Conservation (phyloP, 2,329 filamentous ascomycete species). For the Fusarium pilosicola region DNA sequence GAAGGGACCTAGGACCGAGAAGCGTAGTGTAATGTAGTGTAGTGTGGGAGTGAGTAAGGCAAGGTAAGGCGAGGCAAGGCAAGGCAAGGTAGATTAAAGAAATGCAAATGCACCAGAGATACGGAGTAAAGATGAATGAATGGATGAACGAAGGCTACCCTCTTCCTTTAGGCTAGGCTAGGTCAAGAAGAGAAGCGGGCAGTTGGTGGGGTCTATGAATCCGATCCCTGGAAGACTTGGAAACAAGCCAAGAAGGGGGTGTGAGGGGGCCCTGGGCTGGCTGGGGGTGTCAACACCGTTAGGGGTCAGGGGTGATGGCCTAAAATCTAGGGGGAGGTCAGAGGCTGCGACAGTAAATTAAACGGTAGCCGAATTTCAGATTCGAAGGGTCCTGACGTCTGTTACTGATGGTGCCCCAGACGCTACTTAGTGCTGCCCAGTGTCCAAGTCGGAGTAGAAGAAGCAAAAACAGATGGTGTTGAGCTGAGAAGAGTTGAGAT, state of each 20-base stretch:
- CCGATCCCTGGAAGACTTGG: conserved; percentile 40
- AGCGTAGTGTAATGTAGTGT: conserved; percentile 3
- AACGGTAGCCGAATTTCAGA: conserved; percentile 24
- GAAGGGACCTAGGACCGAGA: conserved; percentile 20
- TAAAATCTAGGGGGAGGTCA: conserved; percentile 10
- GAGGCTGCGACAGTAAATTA: conserved; percentile 2
- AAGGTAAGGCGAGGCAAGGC: background rate
- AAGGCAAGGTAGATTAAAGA: conserved; percentile 28
- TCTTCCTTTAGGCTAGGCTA: conserved; percentile 5
- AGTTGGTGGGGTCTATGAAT: conserved; percentile 42
- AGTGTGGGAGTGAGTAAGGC: background rate
- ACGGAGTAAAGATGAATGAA: conserved; percentile 27
- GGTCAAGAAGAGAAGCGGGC: conserved; percentile 38
- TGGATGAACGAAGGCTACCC: conserved; percentile 1
- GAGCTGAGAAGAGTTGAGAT: background rate
- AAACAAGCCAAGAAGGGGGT: conserved; percentile 38
- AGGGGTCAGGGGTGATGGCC: conserved; percentile 23
- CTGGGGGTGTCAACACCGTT: conserved; percentile 1
- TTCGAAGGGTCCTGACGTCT: conserved; percentile 14
- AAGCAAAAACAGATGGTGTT: background rate
- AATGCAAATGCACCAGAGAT: conserved; percentile 20
- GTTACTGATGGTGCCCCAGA: background rate
- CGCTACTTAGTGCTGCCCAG: background rate
- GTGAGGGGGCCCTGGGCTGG: background rate
- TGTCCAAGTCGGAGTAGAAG: background rate